Percentiles rank a stretch among this genome's conserved stretches.
Evolutionary conservation across 2,329 filamentous ascomycete species (phyloP).

Genomic region (Sporothrix protearum): DNA sequence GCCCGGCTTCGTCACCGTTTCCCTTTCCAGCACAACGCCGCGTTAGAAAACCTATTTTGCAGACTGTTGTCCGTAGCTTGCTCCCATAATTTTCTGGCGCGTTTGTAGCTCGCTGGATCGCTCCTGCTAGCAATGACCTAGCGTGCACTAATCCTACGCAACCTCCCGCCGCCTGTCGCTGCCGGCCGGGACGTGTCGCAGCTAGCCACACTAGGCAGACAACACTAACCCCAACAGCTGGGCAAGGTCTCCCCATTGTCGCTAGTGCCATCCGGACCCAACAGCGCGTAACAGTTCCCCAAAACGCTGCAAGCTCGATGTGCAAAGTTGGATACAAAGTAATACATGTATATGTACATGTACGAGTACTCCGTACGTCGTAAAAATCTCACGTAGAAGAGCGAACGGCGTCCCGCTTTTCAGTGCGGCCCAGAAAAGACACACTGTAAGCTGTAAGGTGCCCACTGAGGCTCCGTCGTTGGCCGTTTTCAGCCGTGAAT

Average conservation of each 20-base stretch:
- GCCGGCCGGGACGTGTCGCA: constrained; percentile 28
- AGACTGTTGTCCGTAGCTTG: not conserved
- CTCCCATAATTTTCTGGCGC: not conserved
- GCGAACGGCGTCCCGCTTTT: not conserved
- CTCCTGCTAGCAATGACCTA: constrained; percentile 12
- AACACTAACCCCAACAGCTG: constrained; percentile 22
- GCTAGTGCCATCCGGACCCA: constrained; percentile 1
- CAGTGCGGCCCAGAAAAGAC: not conserved
- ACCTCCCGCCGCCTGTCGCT: constrained; percentile 25
- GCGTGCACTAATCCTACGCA: constrained; percentile 25
- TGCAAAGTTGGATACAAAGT: too few relatives aligned
- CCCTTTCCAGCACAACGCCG: not conserved
- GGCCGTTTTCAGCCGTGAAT: not conserved
- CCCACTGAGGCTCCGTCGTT: not conserved
- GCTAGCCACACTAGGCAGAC: constrained; percentile 23
- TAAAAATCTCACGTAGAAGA: not conserved
- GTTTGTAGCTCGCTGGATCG: constrained; percentile 1
- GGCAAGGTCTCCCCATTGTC: not conserved
- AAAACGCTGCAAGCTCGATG: not conserved
- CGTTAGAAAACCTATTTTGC: not conserved
- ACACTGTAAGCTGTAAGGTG: not conserved
- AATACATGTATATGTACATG: too few relatives aligned
- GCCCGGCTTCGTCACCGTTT: not conserved
- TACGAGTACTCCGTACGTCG: too few relatives aligned
- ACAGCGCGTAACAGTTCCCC: constrained; percentile 17